Evolutionary conservation across 805 yeast genomes (phyloP), one percentile per base, ranked within the genome.

Genomic region (Cyberlindnera mrakii): DNA sequence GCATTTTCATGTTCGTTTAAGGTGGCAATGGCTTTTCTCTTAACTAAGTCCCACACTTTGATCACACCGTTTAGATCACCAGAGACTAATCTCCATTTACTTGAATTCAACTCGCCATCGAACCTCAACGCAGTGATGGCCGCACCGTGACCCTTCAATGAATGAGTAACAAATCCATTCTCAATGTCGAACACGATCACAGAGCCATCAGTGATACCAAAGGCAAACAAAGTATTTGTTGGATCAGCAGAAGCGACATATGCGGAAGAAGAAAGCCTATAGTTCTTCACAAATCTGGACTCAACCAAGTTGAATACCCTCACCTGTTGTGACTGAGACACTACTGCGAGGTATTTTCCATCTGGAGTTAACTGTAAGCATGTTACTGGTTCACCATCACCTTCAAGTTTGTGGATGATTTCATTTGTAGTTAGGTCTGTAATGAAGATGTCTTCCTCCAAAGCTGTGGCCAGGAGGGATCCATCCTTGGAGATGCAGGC

Each of bases 131-230:
- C 78, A 37, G 95, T 82, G 33, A 91, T 73, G 3, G 95, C 84
- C 11, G 93, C 82, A 17, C 96, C 95, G 61, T 93, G 99, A 1
- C 99, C 98, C 61, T 85, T 84, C 44, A 93, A 73, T 13, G 87
- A 80, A 63, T 93, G 99, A 0, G 99, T 93, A 3, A 84, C 77
- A 51, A 75, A 87, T 1, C 93, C 90, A 30, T 89, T 89, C 50
- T 80, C 90, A 31, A 93, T 74, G 62, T 93, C 99, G 83, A 95
- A 89, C 1, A 93, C 95, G 36, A 86, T 80, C 15, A 90, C 84
- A 34, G 80, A 75, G 38, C 99, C 98, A 63, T 93, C 99, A 1
- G 97, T 85, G 37, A 95, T 89, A 33, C 99, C 99, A 57, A 93
- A 81, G 16, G 96, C 95, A 56, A 90, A 77, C 31, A 93, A 68